Conservation (phyloP, 164 flowering plant species). For the Kingdonia uniflora region DNA sequence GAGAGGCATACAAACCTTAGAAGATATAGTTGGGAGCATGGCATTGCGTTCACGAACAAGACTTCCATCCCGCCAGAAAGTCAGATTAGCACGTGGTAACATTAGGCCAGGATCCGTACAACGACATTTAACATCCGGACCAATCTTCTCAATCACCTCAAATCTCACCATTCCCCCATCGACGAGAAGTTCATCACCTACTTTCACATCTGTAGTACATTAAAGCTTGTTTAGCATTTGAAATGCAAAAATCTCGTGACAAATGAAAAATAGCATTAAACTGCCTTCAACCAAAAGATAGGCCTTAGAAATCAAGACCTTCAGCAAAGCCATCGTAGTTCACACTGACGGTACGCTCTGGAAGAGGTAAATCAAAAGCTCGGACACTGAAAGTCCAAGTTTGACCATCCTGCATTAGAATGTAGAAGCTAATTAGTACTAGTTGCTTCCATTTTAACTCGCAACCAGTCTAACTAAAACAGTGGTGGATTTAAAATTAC, state of each 20-base stretch:
- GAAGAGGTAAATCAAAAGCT: slow-evolving; percentile 57
- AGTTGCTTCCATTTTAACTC: no score
- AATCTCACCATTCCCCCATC: slow-evolving; percentile 99
- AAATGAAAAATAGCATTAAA: no score
- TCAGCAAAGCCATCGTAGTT: slow-evolving; percentile 98
- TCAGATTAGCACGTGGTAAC: slow-evolving; percentile 91
- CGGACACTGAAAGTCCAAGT: slow-evolving; percentile 93
- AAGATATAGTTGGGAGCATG: slow-evolving; percentile 96
- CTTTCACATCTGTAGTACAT: slow-evolving; percentile 58
- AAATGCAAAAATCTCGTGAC: neutral
- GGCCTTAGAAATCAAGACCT: slow-evolving; percentile 34
- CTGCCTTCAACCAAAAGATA: no score
- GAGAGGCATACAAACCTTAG: slow-evolving; percentile 46
- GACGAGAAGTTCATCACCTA: slow-evolving; percentile 91
- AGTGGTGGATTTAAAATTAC: no score
- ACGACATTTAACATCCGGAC: slow-evolving; percentile 89
- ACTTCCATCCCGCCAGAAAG: slow-evolving; percentile 87
- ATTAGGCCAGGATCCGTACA: slow-evolving; percentile 93
- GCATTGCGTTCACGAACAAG: slow-evolving; percentile 88
- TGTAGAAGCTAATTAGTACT: no score
- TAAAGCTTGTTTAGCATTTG: slow-evolving; percentile 7
- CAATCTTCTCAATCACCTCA: slow-evolving; percentile 93
- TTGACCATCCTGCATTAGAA: slow-evolving; percentile 77
- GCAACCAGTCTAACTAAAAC: no score
- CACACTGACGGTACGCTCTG: slow-evolving; percentile 81